Evolutionary conservation across 495 filamentous ascomycete genomes (phyloP), one percentile per base, ranked within the genome.

Genomic region (Aspergillus steynii): DNA sequence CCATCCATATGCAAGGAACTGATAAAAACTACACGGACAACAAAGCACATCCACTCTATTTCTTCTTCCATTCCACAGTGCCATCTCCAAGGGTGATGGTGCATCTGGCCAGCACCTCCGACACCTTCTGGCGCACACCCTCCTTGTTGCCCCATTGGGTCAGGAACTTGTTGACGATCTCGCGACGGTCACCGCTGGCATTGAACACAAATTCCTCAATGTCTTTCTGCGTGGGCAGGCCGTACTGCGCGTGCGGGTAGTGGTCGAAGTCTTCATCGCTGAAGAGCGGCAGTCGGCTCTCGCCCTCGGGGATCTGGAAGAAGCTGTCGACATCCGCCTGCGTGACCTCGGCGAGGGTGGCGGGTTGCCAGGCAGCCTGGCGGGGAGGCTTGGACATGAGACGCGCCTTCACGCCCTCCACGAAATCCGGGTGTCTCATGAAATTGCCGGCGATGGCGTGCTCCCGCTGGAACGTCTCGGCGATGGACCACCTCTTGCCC

Each of bases 391-490:
- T 90, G 34, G 82, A 79, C 63, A 93, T 82, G 28, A 98, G 80
- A 27, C 84, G 81, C 29, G 92, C 87, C 56, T 83, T 85, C 49
- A 98, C 93, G 46, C 95, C 95, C 72, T 91, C 87, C 50, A 84
- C 83, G 73, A 98, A 99, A 72, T 99, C 95, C 4, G 85, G 88
- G 67, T 91, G 85, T 34, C 75, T 71, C 94, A 98, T 96, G 80
- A 98, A 97, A 55, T 83, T 82, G 47, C 80, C 69, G 4, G 95
- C 91, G 42, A 98, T 87, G 62, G 85, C 78, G 73, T 92, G 80
- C 77, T 99, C 95, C 42, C 86, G 85, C 68, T 85, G 78, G 81
- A 97, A 98, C 1, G 95, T 86, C 73, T 94, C 82, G 5, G 80
- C 70, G 65, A 98, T 97, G 56, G 73, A 76, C 95, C 95, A 97